Base-by-base conservation (phyloP, 2,329 filamentous ascomycete genomes). In the Teratosphaeriaceae sp. region DNA sequence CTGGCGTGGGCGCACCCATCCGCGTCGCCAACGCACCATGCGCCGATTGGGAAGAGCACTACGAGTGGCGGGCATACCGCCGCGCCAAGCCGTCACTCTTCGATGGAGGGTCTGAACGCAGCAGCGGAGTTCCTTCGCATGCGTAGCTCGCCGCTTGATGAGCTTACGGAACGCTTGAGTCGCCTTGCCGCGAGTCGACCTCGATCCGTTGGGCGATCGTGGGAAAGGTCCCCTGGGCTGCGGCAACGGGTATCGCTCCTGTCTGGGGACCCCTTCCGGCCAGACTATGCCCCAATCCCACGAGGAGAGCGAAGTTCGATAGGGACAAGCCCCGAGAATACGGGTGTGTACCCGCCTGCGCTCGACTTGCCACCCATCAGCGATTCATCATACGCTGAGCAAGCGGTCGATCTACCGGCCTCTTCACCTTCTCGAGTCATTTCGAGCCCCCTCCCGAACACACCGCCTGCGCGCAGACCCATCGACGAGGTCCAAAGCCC, bases 71-170 rank as follows among this genome's bases (percentile, higher is more conserved):
- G 44, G 37, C 44, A 42, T 31, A 24, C 21, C 11, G 20, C 22
- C 15, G 16, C 23, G 5, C 16, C 33, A 2, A 42, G 34, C 24
- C 37, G 36, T 13, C 41, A 26, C n/a, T 34, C 40, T 2, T 47
- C 48, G 3, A 18, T 16, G 19, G 36, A 44, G 19, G 42, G 38
- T 3, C 19, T 41, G 11, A 40, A 51, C 40, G 44, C 53, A 7
- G 35, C 47, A 12, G 38, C 47, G 3, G 52, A 52, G 37, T 44
- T 49, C 36, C 39, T 57, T 13, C 42, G 46, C 3, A 49, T 54
- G 33, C 53, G 51, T 8, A 44, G 47, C 15, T 63, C 60, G 7
- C 59, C 60, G 9, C 48, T 63, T 3, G 60, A 64, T 29, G 54
- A 57, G 13, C 47, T 64, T 9, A 55, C 52, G 2, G 53, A 56